Base-by-base conservation (phyloP, 306 rosid genomes). In the Ammopiptanthus mongolicus region DNA sequence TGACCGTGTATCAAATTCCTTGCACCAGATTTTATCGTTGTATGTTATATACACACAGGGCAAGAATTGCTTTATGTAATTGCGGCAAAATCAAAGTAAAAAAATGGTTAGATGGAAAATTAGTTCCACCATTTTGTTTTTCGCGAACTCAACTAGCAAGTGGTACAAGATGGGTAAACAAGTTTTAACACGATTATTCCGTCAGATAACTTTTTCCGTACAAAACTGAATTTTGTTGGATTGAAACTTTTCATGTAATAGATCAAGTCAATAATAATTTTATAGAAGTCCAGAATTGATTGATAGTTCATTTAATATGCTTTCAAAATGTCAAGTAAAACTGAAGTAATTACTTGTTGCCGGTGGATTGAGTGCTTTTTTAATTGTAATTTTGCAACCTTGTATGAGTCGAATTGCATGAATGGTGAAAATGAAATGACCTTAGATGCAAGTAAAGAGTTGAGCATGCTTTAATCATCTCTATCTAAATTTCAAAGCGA, bases 31-130 rank as follows among this genome's bases (percentile, higher is more conserved):
- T 82, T 71, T 69, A 69, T 84, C 74, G 74, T 56, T 81, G 80
- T 80, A 82, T 86, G 85, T 78, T 79, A 80, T 73, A 56, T 83
- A 78, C 71, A 66, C 71, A 56, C 77, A 81, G 86, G 83, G 63
- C 79, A 75, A 76, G 81, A 74, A 78, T 60, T n/a, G 76, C 78
- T 79, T 73, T 73, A 18, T 82, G 85, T 82, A 80, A 75, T 80
- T 78, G 88, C 85, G 71, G 91, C 82, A 58, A 77, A 76, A 80
- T 81, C 74, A 74, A 68, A 52, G 78, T 2, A 48, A 52, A 74
- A 55, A 39, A 62, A 50, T 79, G 78, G 42, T 80, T 71, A 63
- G 76, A 46, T 75, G 64, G 64, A 57, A 42, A 42, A 13, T 56
- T 62, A 53, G 34, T 56, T 29, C 36, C 31, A 18, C 81, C 37